Evolutionary conservation across 225 moss, liverwort and hornwort genomes (phyloP).

Genomic region (Physcomitrium patens): DNA sequence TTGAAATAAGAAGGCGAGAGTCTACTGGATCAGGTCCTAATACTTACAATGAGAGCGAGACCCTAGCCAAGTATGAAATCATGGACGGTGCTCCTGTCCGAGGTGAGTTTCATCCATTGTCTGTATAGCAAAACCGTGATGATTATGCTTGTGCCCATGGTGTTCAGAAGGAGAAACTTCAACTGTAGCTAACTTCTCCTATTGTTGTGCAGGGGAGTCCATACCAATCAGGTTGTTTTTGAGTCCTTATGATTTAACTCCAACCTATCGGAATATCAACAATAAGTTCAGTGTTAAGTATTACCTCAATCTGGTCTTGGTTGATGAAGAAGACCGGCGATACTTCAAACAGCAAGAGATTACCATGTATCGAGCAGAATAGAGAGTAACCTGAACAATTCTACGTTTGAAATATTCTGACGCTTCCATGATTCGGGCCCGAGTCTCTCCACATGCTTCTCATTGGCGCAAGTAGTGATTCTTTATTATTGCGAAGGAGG

Average conservation of each 20-base stretch:
- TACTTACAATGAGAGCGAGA: constrained; percentile 99
- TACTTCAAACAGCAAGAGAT: constrained; percentile 99
- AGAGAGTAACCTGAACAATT: constrained; percentile 23
- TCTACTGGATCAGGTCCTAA: constrained; percentile 98
- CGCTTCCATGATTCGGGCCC: constrained; percentile 10
- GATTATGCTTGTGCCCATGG: background rate
- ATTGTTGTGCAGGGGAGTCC: constrained; percentile 78
- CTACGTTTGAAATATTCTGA: constrained; percentile 25
- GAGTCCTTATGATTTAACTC: constrained; percentile 98
- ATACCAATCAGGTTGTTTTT: constrained; percentile 98
- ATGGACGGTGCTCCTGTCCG: constrained; percentile 99
- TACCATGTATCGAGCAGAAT: constrained; percentile 85
- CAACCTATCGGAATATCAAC: constrained; percentile 99
- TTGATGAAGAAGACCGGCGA: constrained; percentile 98
- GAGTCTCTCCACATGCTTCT: constrained; percentile 26
- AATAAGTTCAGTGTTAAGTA: constrained; percentile 99
- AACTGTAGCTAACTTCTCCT: constrained; percentile 2
- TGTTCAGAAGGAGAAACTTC: background rate
- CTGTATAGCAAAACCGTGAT: background rate
- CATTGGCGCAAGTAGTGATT: constrained; percentile 13
- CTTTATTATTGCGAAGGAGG: constrained; percentile 16
- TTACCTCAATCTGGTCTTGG: constrained; percentile 95
- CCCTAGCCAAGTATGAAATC: constrained; percentile 97
- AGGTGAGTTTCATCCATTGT: constrained; percentile 48
- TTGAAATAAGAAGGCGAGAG: constrained; percentile 96